Base-by-base conservation (phyloP, 2,329 filamentous ascomycete genomes). In the Chaetomium sp. region DNA sequence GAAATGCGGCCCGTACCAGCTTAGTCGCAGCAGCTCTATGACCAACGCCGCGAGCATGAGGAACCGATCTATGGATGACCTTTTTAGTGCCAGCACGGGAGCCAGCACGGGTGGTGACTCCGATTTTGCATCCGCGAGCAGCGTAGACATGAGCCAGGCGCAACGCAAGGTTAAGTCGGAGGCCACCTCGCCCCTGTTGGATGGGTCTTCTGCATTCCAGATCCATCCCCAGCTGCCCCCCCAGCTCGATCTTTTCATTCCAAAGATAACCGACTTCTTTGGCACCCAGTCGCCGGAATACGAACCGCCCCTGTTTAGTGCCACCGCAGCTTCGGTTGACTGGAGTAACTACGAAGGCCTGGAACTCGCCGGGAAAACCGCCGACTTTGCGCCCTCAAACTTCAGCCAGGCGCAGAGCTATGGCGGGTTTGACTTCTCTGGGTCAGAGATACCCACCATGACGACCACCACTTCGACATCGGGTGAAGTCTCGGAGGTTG, bases 401-500 rank as follows among this genome's bases (percentile, higher is more conserved):
- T 80, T 81, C 65, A 77, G 80, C 67, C 77, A 83, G 68, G 72
- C 79, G 33, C 77, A 74, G 56, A 76, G 77, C 64, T 80, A 79
- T 65, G 76, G 73, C 59, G 76, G 76, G 40, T 79, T 78, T 61
- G 80, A 81, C 52, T 80, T 77, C 60, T 74, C 70, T 62, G 78
- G 75, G 59, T 78, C 75, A n/a, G 79, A 81, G 64, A 74, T 78
- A 34, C 75, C 77, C 49, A 73, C 78, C 49, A 67, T 85, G 64
- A 79, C 81, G 59, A 74, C 80, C 65, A 76, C 80, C 12, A 85
- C 82, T 9, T 87, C 81, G 8, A 85, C 81, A 7, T 87, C 84
- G 10, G 84, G 84, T 38, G 83, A 87, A 58, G 82, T 86, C 7
- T 86, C 83, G 8, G 83, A 86, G 66, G 81, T 82, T 5, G 84